phyloP scores from a whole-genome alignment of 228 moss, liverwort and hornwort species.

The Sphagnum fallax region DNA sequence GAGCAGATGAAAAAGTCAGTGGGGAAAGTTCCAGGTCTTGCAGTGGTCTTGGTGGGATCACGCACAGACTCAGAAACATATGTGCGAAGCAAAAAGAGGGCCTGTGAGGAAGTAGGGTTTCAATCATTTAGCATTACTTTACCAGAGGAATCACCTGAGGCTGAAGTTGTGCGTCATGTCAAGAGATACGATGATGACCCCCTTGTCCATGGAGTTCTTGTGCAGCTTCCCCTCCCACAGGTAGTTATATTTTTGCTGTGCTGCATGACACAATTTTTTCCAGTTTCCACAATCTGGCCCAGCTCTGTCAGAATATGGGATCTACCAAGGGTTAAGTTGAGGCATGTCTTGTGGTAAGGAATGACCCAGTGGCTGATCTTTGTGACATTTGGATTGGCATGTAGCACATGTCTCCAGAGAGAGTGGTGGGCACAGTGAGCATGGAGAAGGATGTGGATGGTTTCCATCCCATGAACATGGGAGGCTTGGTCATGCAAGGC shows the following conservation, averaged over 20 bases:
- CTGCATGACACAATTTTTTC: no score
- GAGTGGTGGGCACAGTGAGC: conserved; percentile 47
- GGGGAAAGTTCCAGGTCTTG: conserved; percentile 80
- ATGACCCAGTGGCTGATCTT: no score
- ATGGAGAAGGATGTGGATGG: conserved; percentile 66
- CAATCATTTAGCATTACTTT: conserved; percentile 55
- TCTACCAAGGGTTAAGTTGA: no score
- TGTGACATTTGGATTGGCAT: no score
- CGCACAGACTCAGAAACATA: conserved; percentile 87
- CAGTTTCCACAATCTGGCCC: no score
- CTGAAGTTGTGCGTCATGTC: conserved; percentile 56
- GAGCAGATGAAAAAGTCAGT: conserved; percentile 43
- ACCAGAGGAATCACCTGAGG: conserved; percentile 63
- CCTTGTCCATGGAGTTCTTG: conserved; percentile 78
- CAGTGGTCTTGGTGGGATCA: conserved; percentile 77
- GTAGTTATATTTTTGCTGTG: conserved; percentile 10
- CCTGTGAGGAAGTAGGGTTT: conserved; percentile 81
- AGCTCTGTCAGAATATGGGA: no score
- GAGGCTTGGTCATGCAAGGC: conserved; percentile 81
- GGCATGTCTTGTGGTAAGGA: no score
- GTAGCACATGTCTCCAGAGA: conserved; percentile 56
- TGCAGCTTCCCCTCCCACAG: conserved; percentile 92
- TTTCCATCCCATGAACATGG: conserved; percentile 63
- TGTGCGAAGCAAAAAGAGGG: conserved; percentile 87
- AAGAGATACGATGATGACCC: conserved; percentile 72